Conservation (phyloP, 2,329 filamentous ascomycete species). For the Aureobasidium musti region DNA sequence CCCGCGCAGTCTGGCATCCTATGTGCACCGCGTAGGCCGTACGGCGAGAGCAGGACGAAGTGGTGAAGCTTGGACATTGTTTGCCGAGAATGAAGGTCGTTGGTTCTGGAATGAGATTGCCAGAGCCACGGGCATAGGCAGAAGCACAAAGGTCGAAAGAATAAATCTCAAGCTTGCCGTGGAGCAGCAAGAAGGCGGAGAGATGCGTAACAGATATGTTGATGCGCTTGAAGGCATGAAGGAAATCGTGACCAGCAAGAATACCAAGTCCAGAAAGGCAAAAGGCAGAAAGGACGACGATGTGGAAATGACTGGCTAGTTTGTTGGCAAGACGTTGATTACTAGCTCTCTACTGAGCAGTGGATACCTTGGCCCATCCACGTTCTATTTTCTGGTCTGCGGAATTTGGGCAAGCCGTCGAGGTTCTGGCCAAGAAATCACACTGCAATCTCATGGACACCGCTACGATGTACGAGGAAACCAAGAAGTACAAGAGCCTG, state of each 20-base stretch:
- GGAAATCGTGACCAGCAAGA: constrained; percentile 55
- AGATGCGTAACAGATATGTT: constrained; percentile 49
- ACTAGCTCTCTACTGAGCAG: background rate
- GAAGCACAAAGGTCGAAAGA: constrained; percentile 51
- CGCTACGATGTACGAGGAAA: background rate
- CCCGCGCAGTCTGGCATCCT: constrained; percentile 75
- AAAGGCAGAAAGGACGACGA: constrained; percentile 6
- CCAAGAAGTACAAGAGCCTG: background rate
- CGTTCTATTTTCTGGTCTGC: background rate
- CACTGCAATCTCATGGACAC: background rate
- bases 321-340: background rate
- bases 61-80: constrained; percentile 83
- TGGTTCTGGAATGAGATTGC: constrained; percentile 92
- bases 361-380: background rate
- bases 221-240: constrained; percentile 63
- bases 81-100: constrained; percentile 76
- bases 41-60: constrained; percentile 77
- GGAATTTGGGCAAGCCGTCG: background rate
- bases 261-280: constrained; percentile 14
- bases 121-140: constrained; percentile 54
- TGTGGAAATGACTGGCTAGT: constrained; percentile 19
- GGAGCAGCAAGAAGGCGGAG: constrained; percentile 38
- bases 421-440: background rate
- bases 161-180: constrained; percentile 45
- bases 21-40: constrained; percentile 88